Evolutionary conservation across 2,329 filamentous ascomycete genomes (phyloP).

Genomic region (Simplicillium aogashimaense): DNA sequence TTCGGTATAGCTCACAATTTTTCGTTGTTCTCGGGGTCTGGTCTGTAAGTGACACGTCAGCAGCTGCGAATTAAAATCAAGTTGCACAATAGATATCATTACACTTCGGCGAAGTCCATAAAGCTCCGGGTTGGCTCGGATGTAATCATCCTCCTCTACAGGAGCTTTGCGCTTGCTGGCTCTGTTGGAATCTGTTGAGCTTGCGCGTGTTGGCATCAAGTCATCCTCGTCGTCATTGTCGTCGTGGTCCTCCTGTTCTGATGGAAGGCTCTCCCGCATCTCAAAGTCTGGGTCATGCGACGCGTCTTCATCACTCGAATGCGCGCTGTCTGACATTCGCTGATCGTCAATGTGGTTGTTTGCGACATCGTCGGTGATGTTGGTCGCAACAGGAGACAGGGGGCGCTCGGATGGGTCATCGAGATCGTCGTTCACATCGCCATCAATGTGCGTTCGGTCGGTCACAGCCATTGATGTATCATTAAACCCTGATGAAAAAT

Average conservation of each 20-base stretch:
- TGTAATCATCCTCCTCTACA: conserved; percentile 69
- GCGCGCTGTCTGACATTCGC: conserved; percentile 33
- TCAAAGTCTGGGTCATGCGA: conserved; percentile 70
- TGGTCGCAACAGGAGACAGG: conserved; percentile 28
- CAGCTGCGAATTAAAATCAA: conserved; percentile 9
- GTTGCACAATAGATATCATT: conserved; percentile 20
- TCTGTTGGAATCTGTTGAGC: conserved; percentile 61
- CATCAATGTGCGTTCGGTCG: conserved; percentile 38
- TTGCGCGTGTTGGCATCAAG: conserved; percentile 46
- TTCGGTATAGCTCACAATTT: conserved; percentile 34
- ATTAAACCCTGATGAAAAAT: conserved; percentile 45
- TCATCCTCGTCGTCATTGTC: conserved; percentile 28
- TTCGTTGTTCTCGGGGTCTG: conserved; percentile 47
- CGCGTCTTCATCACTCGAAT: conserved; percentile 41
- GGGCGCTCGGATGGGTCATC: conserved; percentile 42
- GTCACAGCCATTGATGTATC: conserved; percentile 26
- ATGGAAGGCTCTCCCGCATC: conserved; percentile 48
- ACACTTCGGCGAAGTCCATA: conserved; percentile 93
- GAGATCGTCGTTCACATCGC: conserved; percentile 65
- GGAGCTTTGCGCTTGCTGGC: conserved; percentile 63
- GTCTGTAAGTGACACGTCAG: conserved; percentile 32
- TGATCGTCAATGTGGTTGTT: conserved; percentile 27
- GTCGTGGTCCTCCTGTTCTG: conserved; percentile 10
- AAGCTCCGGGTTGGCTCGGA: conserved; percentile 83
- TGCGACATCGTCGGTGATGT: conserved; percentile 30